A percentile compares a stretch with the other conserved stretches of the same genome.
Evolutionary conservation across 2,329 filamentous ascomycete species (phyloP).

Genomic region (Alternaria sp.): DNA sequence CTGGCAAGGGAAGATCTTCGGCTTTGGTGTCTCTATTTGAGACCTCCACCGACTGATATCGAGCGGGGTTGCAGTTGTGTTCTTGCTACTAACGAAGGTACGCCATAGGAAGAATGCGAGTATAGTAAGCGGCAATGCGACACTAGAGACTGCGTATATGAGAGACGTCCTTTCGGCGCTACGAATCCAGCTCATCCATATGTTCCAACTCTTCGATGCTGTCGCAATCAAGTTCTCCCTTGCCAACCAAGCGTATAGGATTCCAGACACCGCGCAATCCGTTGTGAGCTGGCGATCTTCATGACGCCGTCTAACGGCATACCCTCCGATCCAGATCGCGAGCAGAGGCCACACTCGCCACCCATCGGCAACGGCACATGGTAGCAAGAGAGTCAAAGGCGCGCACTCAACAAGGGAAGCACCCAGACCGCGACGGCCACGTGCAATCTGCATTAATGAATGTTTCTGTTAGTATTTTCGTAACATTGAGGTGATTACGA

Average conservation of each 20-base stretch:
- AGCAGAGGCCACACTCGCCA: slow-evolving; percentile 29
- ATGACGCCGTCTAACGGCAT: slow-evolving; percentile 24
- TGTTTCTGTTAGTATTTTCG: slow-evolving; percentile 12
- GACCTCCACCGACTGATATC: slow-evolving; percentile 15
- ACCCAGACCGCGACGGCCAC: slow-evolving; percentile 21
- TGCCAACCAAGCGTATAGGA: slow-evolving; percentile 16
- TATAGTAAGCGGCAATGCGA: slow-evolving; percentile 23
- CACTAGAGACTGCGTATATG: slow-evolving; percentile 10
- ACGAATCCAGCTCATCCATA: slow-evolving; percentile 13
- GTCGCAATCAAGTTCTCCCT: slow-evolving; percentile 16
- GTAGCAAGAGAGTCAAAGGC: slow-evolving; percentile 11
- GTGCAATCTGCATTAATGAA: slow-evolving; percentile 23
- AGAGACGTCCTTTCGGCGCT: slow-evolving; percentile 5
- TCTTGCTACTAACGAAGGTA: background rate
- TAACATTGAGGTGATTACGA: slow-evolving; percentile 6
- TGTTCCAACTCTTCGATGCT: slow-evolving; percentile 22
- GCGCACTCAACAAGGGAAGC: slow-evolving; percentile 10
- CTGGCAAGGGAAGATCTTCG: slow-evolving; percentile 68
- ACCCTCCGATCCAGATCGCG: slow-evolving; percentile 30
- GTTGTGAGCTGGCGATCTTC: slow-evolving; percentile 30
- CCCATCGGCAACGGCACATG: slow-evolving; percentile 11
- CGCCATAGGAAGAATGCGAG: slow-evolving; percentile 11
- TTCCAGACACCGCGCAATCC: slow-evolving; percentile 30
- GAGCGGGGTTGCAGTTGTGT: background rate
- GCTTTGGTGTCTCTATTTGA: slow-evolving; percentile 28